A percentile compares a stretch with the other conserved stretches of the same genome.
These are phyloP conservation scores for Hymenoscyphus repandus DNA, from an alignment of 2,329 filamentous ascomycete genomes.

Conservation along the genomic window DNA sequence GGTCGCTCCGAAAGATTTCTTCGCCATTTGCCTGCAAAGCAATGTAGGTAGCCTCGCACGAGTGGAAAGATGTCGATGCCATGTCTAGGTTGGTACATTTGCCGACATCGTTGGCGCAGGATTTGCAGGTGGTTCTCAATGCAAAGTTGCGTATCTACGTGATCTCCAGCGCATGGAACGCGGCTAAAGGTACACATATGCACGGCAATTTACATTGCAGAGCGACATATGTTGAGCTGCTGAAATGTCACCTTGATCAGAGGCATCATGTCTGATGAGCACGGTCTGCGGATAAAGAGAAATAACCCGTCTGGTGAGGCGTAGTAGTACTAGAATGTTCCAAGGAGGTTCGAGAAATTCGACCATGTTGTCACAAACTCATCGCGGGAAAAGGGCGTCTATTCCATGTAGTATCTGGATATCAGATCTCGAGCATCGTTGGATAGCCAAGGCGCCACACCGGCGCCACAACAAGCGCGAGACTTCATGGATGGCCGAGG, in stretches of 20 bases:
- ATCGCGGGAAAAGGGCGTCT: not conserved
- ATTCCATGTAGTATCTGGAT: not conserved
- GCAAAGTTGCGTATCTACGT: not conserved
- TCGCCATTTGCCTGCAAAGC: not conserved
- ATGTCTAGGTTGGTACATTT: not conserved
- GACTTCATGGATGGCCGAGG: not conserved
- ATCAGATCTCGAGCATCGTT: not conserved
- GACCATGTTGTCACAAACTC: too few species aligned
- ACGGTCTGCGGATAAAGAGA: not conserved
- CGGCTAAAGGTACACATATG: conserved; percentile 9
- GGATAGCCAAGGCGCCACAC: not conserved
- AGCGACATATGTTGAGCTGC: conserved; percentile 1
- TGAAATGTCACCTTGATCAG: not conserved
- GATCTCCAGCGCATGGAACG: conserved; percentile 1
- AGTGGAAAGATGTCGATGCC: conserved; percentile 1
- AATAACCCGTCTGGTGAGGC: not conserved
- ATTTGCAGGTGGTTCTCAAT: not conserved
- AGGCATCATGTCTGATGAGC: not conserved
- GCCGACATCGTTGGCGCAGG: not conserved
- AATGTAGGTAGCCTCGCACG: not conserved
- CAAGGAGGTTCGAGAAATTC: too few species aligned
- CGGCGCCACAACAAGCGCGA: not conserved
- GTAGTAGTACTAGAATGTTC: not conserved
- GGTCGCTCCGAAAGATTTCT: not conserved
- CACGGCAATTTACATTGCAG: conserved; percentile 4